phyloP scores from a whole-genome alignment of 2,329 filamentous ascomycete genomes.

The Juglanconis oblonga region DNA sequence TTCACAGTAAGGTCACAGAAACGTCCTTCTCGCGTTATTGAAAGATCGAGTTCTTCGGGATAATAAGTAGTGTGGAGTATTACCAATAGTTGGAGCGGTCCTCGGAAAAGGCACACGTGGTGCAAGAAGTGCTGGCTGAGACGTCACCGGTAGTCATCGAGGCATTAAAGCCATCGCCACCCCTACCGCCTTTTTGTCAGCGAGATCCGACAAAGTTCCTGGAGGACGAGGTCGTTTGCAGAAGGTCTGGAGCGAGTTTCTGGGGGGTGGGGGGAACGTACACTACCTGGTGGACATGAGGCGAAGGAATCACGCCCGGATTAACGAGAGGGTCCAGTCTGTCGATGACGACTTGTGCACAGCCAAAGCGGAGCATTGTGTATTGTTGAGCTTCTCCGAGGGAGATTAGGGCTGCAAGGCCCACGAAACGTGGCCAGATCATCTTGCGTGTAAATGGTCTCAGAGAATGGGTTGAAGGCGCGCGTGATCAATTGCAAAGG shows the following conservation, averaged over 20 bases:
- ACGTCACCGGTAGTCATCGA: slow-evolving; percentile 13
- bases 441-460: background rate
- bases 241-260: too few relatives aligned
- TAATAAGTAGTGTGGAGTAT: too few relatives aligned
- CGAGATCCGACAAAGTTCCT: too few relatives aligned
- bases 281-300: slow-evolving; percentile 8
- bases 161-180: slow-evolving; percentile 6
- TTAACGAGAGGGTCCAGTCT: slow-evolving; percentile 25
- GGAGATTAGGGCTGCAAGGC: background rate
- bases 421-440: background rate
- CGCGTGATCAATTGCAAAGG: background rate
- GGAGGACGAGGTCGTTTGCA: too few relatives aligned
- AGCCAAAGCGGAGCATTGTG: slow-evolving; percentile 10
- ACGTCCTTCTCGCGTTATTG: too few relatives aligned
- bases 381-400: background rate
- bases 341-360: slow-evolving; percentile 23
- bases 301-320: background rate
- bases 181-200: background rate
- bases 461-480: background rate
- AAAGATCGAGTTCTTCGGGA: too few relatives aligned
- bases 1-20: too few relatives aligned
- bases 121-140: slow-evolving; percentile 16
- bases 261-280: too few relatives aligned
- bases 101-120: slow-evolving; percentile 9
- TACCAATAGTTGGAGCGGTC: slow-evolving; percentile 10